These are phyloP conservation scores for Amyloporia xantha DNA, from an alignment of 768 basidiomycete species.

Conservation along the genomic window DNA sequence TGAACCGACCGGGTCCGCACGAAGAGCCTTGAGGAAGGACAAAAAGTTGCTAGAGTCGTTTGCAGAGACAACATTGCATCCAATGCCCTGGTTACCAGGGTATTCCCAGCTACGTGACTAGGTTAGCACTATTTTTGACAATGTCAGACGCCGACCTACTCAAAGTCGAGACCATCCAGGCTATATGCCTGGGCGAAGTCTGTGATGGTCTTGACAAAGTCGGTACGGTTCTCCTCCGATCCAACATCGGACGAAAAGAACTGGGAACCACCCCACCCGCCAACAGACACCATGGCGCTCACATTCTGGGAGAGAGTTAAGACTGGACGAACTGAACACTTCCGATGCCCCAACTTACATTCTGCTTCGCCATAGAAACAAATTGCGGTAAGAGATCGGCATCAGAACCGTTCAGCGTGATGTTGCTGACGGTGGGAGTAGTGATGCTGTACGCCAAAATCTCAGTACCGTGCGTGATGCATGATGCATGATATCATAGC, in stretches of 20 bases:
- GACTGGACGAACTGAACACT: neutral
- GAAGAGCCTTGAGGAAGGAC: constrained; percentile 65
- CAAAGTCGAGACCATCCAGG: constrained; percentile 63
- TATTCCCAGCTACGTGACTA: constrained; percentile 70
- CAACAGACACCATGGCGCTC: constrained; percentile 51
- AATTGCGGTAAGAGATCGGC: constrained; percentile 17
- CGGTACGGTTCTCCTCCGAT: constrained; percentile 46
- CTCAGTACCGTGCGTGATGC: no score
- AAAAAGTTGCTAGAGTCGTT: constrained; percentile 78
- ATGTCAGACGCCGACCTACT: constrained; percentile 32
- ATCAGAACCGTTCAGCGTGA: constrained; percentile 23
- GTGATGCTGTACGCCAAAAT: constrained; percentile 8
- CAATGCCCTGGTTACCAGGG: constrained; percentile 59
- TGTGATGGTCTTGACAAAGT: constrained; percentile 49
- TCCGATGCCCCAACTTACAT: constrained; percentile 9
- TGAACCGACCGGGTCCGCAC: constrained; percentile 42
- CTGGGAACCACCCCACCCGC: constrained; percentile 60
- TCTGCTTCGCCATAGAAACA: constrained; percentile 20
- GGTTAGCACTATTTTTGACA: neutral
- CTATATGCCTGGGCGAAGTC: constrained; percentile 41
- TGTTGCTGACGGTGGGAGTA: constrained; percentile 13
- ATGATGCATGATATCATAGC: no score
- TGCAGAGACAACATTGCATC: constrained; percentile 57
- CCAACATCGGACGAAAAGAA: constrained; percentile 55
- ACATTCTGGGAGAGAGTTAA: constrained; percentile 34